Evolutionary conservation across 805 yeast genomes (phyloP), one percentile per base, ranked within the genome.

Genomic region (Teunomyces stri): DNA sequence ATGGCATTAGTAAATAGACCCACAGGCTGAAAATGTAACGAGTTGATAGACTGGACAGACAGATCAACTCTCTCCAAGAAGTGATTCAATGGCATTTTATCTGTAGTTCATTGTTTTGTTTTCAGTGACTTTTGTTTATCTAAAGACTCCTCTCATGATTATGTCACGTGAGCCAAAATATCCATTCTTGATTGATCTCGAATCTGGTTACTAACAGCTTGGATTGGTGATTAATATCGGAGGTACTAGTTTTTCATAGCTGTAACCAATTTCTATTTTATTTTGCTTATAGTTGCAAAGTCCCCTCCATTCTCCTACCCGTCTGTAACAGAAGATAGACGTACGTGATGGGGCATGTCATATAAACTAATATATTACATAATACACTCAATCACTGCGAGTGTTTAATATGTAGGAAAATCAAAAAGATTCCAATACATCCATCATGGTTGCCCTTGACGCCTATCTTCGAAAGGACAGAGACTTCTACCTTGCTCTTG

Each of bases 1-100:
- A 83, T 66, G 2, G 89, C 84, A 56, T 84, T 84, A 34, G 85
- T 80, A 61, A 84, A 84, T 3, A 81, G 75, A 0, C 89, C 88
- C 0, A 87, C 80, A 0, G 76, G 71, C 16, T 72, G 62, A 60
- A 84, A 84, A 46, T 78, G 67, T 3, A 76, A 68, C 7, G 68
- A 60, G 21, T 69, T 62, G 7, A 81, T 59, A 1, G 75, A 66
- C n/a, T 68, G 69, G 4, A 70, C 56, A 43, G 75, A 62, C 39
- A 66, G 64, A n/a, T 71, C 65, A 1, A 76, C 66, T 37, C 64
- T 53, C 21, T 65, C 66, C 13, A 68, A 47, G 37, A 58, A 59
- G 52, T 62, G 61, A 21, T 47, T 47, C 34, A 63, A 49, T 5
- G 58, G 49, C 40, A 37, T 37, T 22, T n/a, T 35, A n/a, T 37